Conservation (phyloP, 768 basidiomycete genomes). For the Kwoniella mangroviensis region DNA sequence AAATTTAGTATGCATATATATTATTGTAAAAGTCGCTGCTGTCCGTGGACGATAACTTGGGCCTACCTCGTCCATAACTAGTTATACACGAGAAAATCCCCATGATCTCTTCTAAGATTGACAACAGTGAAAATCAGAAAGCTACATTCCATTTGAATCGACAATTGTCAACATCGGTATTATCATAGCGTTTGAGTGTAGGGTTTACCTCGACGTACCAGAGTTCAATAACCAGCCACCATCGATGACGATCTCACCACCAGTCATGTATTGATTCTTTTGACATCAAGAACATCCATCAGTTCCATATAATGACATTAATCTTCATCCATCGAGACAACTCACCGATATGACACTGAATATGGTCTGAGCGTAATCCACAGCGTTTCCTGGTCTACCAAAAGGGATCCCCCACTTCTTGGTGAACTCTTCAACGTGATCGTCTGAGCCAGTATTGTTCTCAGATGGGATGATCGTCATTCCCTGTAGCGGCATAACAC, state of each 20-base stretch:
- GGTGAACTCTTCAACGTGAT: conserved; percentile 25
- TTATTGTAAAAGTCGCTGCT: too few relatives aligned
- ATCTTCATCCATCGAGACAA: neutral
- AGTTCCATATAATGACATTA: too few relatives aligned
- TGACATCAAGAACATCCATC: too few relatives aligned
- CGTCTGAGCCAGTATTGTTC: conserved; percentile 22
- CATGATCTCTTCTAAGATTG: too few relatives aligned
- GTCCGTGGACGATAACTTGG: too few relatives aligned
- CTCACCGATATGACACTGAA: conserved; percentile 45
- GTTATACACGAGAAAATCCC: too few relatives aligned
- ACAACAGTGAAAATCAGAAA: neutral
- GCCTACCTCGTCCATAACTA: too few relatives aligned
- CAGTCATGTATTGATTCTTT: conserved; percentile 53
- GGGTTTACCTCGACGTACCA: conserved; percentile 10
- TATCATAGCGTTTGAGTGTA: too few relatives aligned
- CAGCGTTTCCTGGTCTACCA: conserved; percentile 48
- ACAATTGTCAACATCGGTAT: neutral
- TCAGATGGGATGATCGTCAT: conserved; percentile 36
- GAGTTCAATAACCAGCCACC: conserved; percentile 51
- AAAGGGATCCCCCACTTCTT: conserved; percentile 48
- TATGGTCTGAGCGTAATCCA: conserved; percentile 52
- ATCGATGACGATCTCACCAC: conserved; percentile 48
- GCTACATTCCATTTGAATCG: neutral
- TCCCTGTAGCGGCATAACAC: conserved; percentile 13
- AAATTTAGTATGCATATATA: neutral